Evolutionary conservation across 495 filamentous ascomycete genomes (phyloP).

Genomic region (Xylaria telfairii): DNA sequence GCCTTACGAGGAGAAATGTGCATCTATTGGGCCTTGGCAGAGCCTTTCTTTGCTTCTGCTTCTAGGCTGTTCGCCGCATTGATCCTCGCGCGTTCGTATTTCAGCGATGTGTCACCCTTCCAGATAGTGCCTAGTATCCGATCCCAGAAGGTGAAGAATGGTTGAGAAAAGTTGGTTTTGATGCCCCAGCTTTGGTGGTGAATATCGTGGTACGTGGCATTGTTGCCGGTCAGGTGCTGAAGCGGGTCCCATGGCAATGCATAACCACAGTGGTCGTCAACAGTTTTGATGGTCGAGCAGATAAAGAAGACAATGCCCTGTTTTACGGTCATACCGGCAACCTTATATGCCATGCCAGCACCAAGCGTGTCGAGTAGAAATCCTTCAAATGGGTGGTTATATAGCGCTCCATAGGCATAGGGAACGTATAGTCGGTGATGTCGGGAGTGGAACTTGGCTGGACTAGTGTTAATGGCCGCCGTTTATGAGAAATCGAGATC

Average conservation of each 20-base stretch:
- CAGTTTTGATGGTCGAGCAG: slow-evolving; percentile 86
- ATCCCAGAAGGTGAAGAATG: slow-evolving; percentile 90
- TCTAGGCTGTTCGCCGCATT: slow-evolving; percentile 35
- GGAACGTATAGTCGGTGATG: slow-evolving; percentile 97
- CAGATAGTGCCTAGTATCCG: slow-evolving; percentile 72
- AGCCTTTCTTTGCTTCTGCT: slow-evolving; percentile 44
- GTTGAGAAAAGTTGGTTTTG: slow-evolving; percentile 79
- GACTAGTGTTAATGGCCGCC: slow-evolving; percentile 28
- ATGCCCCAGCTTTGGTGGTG: slow-evolving; percentile 99
- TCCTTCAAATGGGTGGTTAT: slow-evolving; percentile 93
- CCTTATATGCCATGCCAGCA: slow-evolving; percentile 78
- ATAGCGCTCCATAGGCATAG: slow-evolving; percentile 95
- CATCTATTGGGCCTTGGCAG: slow-evolving; percentile 37
- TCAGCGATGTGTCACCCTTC: slow-evolving; percentile 61
- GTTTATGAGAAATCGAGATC: not conserved
- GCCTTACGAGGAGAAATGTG: slow-evolving; percentile 14
- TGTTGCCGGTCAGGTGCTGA: slow-evolving; percentile 89
- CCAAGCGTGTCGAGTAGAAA: slow-evolving; percentile 92
- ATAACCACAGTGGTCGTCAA: slow-evolving; percentile 97
- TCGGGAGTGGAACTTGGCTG: slow-evolving; percentile 87
- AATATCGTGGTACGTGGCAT: slow-evolving; percentile 94
- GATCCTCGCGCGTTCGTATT: slow-evolving; percentile 49
- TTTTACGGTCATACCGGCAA: slow-evolving; percentile 75
- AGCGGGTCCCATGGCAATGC: slow-evolving; percentile 93
- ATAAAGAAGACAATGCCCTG: slow-evolving; percentile 88